Percentiles rank a stretch among this genome's conserved stretches.
These are phyloP conservation scores for Xylaria palmicola DNA, from an alignment of 495 filamentous ascomycete genomes.

Conservation along the genomic window DNA sequence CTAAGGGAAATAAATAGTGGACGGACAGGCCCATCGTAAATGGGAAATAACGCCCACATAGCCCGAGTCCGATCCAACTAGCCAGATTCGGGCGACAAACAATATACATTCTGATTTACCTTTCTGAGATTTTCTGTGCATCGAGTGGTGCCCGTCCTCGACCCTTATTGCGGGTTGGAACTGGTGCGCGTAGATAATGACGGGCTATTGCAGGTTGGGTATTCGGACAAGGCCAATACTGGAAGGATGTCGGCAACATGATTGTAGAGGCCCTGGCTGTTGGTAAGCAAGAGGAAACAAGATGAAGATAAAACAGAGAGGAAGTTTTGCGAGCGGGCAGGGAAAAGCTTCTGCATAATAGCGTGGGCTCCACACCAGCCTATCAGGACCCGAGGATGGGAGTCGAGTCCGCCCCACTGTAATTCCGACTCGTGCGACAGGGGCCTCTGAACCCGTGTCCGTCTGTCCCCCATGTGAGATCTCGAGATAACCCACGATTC, in stretches of 20 bases:
- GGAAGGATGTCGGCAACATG: background rate
- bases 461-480: too few species aligned
- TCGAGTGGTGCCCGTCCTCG: background rate
- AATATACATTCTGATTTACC: background rate
- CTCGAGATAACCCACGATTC: background rate
- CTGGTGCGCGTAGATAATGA: background rate
- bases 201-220: too few species aligned
- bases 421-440: too few species aligned
- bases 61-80: background rate
- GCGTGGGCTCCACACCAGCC: background rate
- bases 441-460: slow-evolving; percentile 12
- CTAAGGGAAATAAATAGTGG: background rate
- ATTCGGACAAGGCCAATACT: background rate
- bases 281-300: background rate
- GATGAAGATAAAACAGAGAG: background rate
- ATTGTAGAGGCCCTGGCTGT: background rate
- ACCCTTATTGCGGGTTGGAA: background rate
- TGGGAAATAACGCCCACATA: background rate
- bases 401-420: too few species aligned
- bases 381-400: background rate
- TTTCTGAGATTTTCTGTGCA: background rate
- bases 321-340: too few species aligned
- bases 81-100: background rate
- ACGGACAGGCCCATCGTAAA: background rate
- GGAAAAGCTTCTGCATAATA: background rate